Percentiles rank a stretch among this genome's conserved stretches.
These are phyloP conservation scores for Hypoxylon sp. DNA, from an alignment of 2,329 filamentous ascomycete species.

Conservation along the genomic window DNA sequence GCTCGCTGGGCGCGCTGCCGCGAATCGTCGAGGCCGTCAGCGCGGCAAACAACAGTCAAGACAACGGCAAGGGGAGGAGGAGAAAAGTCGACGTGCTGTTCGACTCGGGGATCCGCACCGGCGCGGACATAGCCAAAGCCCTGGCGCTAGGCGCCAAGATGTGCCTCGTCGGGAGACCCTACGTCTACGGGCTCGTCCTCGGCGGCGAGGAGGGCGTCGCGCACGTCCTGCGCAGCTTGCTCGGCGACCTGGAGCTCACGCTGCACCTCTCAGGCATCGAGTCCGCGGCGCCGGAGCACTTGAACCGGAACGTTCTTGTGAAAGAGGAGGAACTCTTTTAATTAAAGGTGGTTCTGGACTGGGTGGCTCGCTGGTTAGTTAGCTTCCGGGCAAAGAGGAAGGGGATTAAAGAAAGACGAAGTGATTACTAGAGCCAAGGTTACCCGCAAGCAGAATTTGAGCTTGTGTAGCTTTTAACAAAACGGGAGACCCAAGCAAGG, in stretches of 20 bases:
- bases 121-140: slow-evolving; percentile 71
- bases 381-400: too few species aligned
- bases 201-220: slow-evolving; percentile 47
- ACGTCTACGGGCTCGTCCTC: slow-evolving; percentile 60
- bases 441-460: too few species aligned
- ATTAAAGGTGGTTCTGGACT: too few species aligned
- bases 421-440: too few species aligned
- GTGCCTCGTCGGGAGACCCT: slow-evolving; percentile 70
- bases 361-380: too few species aligned
- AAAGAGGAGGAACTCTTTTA: slow-evolving; percentile 45
- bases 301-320: slow-evolving; percentile 39
- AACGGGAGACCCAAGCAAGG: too few species aligned
- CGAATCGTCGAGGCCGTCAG: slow-evolving; percentile 70
- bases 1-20: slow-evolving; percentile 68
- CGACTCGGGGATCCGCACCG: slow-evolving; percentile 70
- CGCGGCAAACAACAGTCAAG: slow-evolving; percentile 30
- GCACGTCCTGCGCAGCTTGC: slow-evolving; percentile 47
- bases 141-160: slow-evolving; percentile 68
- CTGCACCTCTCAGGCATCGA: slow-evolving; percentile 48
- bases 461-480: too few species aligned
- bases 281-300: slow-evolving; percentile 34
- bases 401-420: too few species aligned
- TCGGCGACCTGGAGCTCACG: slow-evolving; percentile 48
- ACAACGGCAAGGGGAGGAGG: slow-evolving; percentile 46
- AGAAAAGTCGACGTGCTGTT: slow-evolving; percentile 67